These are phyloP conservation scores for Kodamaea laetipori DNA, from an alignment of 805 yeast genomes.

Conservation along the genomic window DNA sequence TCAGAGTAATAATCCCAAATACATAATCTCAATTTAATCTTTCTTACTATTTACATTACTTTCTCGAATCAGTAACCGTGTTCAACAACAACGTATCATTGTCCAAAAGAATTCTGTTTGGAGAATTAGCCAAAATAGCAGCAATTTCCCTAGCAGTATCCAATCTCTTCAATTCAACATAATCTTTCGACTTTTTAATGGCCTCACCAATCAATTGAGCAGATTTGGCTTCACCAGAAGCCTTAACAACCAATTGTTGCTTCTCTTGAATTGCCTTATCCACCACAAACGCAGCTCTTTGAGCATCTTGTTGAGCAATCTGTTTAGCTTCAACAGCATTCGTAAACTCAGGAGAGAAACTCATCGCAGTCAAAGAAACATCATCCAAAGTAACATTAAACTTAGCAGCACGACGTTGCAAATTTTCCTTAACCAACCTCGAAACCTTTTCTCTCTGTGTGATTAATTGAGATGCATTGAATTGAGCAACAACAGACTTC, in stretches of 20 bases:
- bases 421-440: constrained; percentile 83
- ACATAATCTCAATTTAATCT: no score
- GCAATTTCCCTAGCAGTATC: constrained; percentile 98
- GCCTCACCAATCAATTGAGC: constrained; percentile 99
- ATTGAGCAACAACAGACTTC: constrained; percentile 96
- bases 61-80: constrained; percentile 79
- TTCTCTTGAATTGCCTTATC: constrained; percentile 98
- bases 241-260: constrained; percentile 94
- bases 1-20: no score
- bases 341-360: constrained; percentile 96
- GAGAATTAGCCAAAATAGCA: constrained; percentile 75
- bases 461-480: constrained; percentile 95
- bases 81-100: constrained; percentile 89
- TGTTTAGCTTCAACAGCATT: constrained; percentile 98
- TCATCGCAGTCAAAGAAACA: constrained; percentile 95
- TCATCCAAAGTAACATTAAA: constrained; percentile 90
- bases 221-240: constrained; percentile 97
- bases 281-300: constrained; percentile 94
- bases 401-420: constrained; percentile 86
- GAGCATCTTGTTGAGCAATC: constrained; percentile 99
- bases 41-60: constrained; percentile 21
- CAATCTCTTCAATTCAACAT: constrained; percentile 93
- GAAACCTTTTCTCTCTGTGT: constrained; percentile 99
- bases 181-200: constrained; percentile 92
- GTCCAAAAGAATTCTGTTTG: constrained; percentile 88